These are phyloP conservation scores for Cucurbitaria berberidis DNA, from an alignment of 2,329 filamentous ascomycete genomes.

Conservation along the genomic window DNA sequence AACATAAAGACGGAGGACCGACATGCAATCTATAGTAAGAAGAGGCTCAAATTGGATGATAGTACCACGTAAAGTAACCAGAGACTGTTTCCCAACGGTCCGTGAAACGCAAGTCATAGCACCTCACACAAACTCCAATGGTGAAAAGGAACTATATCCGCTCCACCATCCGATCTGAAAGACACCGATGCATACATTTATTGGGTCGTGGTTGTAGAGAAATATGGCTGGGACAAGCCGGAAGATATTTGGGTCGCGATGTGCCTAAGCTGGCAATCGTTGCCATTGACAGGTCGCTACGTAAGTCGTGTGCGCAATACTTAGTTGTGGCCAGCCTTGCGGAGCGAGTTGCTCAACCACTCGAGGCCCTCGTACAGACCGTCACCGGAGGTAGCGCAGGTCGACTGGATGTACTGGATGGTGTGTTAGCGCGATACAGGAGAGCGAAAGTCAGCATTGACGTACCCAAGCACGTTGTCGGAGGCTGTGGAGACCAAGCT, in stretches of 20 bases:
- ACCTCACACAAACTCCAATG: constrained; percentile 48
- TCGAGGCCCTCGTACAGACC: constrained; percentile 98
- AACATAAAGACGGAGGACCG: neutral
- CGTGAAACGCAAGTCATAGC: constrained; percentile 44
- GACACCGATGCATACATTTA: constrained; percentile 45
- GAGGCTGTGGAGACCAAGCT: constrained; percentile 98
- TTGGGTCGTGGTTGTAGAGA: constrained; percentile 27
- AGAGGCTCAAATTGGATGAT: constrained; percentile 49
- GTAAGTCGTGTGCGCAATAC: constrained; percentile 17
- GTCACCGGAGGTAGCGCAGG: constrained; percentile 97
- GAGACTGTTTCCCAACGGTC: constrained; percentile 46
- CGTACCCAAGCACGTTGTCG: constrained; percentile 98
- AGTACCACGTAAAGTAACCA: constrained; percentile 47
- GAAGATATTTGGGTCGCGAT: constrained; percentile 31
- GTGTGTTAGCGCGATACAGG: constrained; percentile 26
- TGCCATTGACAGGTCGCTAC: constrained; percentile 37
- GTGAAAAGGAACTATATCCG: constrained; percentile 42
- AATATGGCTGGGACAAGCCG: constrained; percentile 20
- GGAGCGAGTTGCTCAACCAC: constrained; percentile 62
- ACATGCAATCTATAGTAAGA: constrained; percentile 28
- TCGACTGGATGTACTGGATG: constrained; percentile 92
- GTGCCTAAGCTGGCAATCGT: constrained; percentile 38
- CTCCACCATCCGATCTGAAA: constrained; percentile 47
- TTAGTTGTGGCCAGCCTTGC: constrained; percentile 60
- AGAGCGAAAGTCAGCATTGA: constrained; percentile 44